Percentiles rank a stretch among this genome's conserved stretches.
Conservation (phyloP, 768 basidiomycete species). For the Mycena pura region DNA sequence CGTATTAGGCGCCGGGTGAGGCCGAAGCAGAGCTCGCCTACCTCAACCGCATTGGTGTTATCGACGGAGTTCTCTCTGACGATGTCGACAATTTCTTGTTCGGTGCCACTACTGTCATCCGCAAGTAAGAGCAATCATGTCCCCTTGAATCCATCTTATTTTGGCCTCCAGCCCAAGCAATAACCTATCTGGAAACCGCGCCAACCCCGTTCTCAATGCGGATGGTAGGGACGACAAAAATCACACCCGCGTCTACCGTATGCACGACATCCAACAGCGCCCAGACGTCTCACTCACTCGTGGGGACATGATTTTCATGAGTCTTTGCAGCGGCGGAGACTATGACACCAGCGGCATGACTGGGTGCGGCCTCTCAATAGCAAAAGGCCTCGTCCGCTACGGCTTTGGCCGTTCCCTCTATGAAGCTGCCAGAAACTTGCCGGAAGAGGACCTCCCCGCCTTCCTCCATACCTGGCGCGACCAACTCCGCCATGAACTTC, state of each 20-base stretch:
- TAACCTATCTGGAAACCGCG: conserved; percentile 73
- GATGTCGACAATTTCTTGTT: conserved; percentile 95
- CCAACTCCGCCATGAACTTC: conserved; percentile 66
- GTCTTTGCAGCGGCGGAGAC: conserved; percentile 88
- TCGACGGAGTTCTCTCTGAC: conserved; percentile 91
- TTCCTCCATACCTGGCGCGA: conserved; percentile 73
- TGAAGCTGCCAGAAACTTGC: conserved; percentile 59
- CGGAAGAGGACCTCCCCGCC: conserved; percentile 48
- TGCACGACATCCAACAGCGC: conserved; percentile 47
- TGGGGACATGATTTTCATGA: conserved; percentile 83
- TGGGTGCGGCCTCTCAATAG: conserved; percentile 73
- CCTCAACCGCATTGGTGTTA: conserved; percentile 78
- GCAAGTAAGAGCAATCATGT: conserved; percentile 65
- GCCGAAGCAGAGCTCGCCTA: conserved; percentile 94
- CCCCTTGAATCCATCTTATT: not conserved
- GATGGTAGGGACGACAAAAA: conserved; percentile 79
- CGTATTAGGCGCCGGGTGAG: conserved; percentile 82
- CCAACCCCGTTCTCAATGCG: conserved; percentile 67
- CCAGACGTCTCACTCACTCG: conserved; percentile 58
- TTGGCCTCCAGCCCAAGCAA: conserved; percentile 61
- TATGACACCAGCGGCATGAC: conserved; percentile 77
- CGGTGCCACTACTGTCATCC: conserved; percentile 81
- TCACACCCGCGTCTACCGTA: conserved; percentile 57
- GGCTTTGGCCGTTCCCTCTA: conserved; percentile 79
- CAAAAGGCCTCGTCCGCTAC: conserved; percentile 80